Evolutionary conservation across 768 basidiomycete genomes (phyloP).

Genomic region (Hypholoma fasciculare): DNA sequence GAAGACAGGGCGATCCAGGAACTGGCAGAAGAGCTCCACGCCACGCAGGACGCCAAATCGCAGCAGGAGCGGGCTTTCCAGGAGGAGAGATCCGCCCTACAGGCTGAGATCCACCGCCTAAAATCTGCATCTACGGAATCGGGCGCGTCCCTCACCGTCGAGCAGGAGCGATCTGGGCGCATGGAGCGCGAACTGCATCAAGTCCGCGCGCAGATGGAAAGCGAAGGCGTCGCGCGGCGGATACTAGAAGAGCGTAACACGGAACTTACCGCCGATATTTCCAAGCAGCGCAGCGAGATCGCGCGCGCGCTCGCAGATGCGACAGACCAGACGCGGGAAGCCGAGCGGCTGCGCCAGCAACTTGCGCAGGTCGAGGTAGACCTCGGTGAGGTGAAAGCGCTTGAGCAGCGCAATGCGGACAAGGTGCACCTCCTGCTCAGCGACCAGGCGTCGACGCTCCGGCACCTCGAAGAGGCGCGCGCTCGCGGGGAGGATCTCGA

Average conservation of each 20-base stretch:
- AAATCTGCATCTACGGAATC: conserved; percentile 42
- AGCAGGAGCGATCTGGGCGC: conserved; percentile 52
- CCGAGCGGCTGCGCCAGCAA: conserved; percentile 63
- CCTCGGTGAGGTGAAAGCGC: conserved; percentile 64
- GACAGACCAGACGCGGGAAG: conserved; percentile 60
- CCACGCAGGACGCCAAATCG: conserved; percentile 53
- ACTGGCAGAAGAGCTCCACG: conserved; percentile 65
- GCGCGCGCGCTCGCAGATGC: conserved; percentile 64
- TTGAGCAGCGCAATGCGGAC: conserved; percentile 63
- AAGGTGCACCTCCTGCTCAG: conserved; percentile 68
- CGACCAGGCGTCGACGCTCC: conserved; percentile 73
- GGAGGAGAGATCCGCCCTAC: conserved; percentile 55
- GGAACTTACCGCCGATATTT: conserved; percentile 55
- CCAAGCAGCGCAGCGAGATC: conserved; percentile 53
- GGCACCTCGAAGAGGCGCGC: conserved; percentile 74
- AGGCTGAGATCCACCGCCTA: conserved; percentile 58
- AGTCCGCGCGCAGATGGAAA: conserved; percentile 61
- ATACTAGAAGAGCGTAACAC: conserved; percentile 65
- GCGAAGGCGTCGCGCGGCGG: conserved; percentile 58
- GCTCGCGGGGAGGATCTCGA: conserved; percentile 74
- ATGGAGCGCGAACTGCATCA: conserved; percentile 68
- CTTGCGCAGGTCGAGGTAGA: conserved; percentile 60
- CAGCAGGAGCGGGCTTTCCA: conserved; percentile 59
- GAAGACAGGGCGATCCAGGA: conserved; percentile 77
- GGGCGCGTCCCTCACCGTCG: conserved; percentile 36